These are phyloP conservation scores for Diatrype stigma DNA, from an alignment of 2,329 filamentous ascomycete species.

Conservation along the genomic window DNA sequence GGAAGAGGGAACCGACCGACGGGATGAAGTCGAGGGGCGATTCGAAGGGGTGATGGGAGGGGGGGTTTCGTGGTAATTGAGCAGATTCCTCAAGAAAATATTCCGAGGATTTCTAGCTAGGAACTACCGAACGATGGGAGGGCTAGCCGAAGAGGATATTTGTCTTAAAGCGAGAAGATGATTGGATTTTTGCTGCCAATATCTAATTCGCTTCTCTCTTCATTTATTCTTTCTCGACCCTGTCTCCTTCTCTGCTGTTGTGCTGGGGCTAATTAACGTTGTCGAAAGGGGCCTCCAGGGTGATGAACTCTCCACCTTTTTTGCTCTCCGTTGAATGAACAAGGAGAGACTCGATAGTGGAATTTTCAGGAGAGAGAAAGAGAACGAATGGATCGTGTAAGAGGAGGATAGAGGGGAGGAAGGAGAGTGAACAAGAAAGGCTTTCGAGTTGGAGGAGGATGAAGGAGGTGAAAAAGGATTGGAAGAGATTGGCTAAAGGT, in stretches of 20 bases:
- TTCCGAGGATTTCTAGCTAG: conserved; percentile 1
- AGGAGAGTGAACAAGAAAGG: conserved; percentile 31
- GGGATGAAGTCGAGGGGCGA: background rate
- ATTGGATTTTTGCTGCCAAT: too few species aligned
- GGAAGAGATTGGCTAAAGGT: conserved; percentile 45
- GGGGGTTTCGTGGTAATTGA: conserved; percentile 1
- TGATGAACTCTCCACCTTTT: conserved; percentile 25
- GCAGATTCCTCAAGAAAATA: conserved; percentile 1
- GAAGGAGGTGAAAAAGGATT: conserved; percentile 52
- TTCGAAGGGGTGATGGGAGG: conserved; percentile 1
- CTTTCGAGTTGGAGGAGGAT: conserved; percentile 51
- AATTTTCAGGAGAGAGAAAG: conserved; percentile 36
- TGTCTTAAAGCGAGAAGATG: too few species aligned
- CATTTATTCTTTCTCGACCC: conserved; percentile 17
- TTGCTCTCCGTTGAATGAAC: conserved; percentile 26
- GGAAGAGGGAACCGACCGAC: conserved; percentile 9
- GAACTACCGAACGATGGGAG: conserved; percentile 13
- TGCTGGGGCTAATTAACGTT: background rate
- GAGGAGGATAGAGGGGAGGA: conserved; percentile 31
- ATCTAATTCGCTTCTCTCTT: conserved; percentile 19
- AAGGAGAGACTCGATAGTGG: conserved; percentile 43
- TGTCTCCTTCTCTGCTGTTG: conserved; percentile 5
- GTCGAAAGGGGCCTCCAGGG: conserved; percentile 7
- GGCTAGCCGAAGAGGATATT: too few species aligned
- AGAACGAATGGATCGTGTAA: conserved; percentile 51